phyloP scores from a whole-genome alignment of 2,329 filamentous ascomycete genomes.

The Neonectria coccinea region DNA sequence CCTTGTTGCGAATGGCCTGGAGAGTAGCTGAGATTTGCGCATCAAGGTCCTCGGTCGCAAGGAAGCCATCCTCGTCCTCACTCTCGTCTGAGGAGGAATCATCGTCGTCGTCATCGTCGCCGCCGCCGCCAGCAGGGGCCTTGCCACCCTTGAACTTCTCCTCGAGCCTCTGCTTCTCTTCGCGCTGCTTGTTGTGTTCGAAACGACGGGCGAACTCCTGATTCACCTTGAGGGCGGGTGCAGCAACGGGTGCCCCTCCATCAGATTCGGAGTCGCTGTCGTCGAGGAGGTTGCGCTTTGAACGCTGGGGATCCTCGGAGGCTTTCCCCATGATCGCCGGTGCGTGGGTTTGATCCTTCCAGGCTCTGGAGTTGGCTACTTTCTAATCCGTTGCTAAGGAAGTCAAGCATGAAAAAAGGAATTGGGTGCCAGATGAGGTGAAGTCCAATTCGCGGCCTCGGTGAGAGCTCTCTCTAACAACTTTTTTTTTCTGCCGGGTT shows the following conservation, averaged over 20 bases:
- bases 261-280: slow-evolving; percentile 65
- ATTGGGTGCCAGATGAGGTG: slow-evolving; percentile 3
- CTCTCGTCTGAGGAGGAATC: slow-evolving; percentile 81
- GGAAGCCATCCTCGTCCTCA: slow-evolving; percentile 90
- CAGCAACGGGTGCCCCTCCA: slow-evolving; percentile 54
- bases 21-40: slow-evolving; percentile 88
- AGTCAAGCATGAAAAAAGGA: slow-evolving; percentile 2
- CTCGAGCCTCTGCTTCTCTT: slow-evolving; percentile 85
- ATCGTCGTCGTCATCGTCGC: slow-evolving; percentile 63
- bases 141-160: slow-evolving; percentile 76
- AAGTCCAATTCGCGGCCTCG: slow-evolving; percentile 22
- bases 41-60: slow-evolving; percentile 88
- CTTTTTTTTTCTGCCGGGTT: slow-evolving; percentile 48
- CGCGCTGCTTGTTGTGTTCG: slow-evolving; percentile 97
- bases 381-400: not conserved
- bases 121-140: slow-evolving; percentile 56
- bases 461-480: slow-evolving; percentile 36
- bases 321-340: slow-evolving; percentile 32
- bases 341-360: not conserved
- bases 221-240: slow-evolving; percentile 81
- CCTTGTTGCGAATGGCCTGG: slow-evolving; percentile 87
- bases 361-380: not conserved
- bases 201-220: slow-evolving; percentile 89
- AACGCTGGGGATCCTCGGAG: slow-evolving; percentile 49
- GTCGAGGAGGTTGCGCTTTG: slow-evolving; percentile 66